These are phyloP conservation scores for Ophiocordyceps polyrhachis-furcata DNA, from an alignment of 2,329 filamentous ascomycete species.

Conservation along the genomic window DNA sequence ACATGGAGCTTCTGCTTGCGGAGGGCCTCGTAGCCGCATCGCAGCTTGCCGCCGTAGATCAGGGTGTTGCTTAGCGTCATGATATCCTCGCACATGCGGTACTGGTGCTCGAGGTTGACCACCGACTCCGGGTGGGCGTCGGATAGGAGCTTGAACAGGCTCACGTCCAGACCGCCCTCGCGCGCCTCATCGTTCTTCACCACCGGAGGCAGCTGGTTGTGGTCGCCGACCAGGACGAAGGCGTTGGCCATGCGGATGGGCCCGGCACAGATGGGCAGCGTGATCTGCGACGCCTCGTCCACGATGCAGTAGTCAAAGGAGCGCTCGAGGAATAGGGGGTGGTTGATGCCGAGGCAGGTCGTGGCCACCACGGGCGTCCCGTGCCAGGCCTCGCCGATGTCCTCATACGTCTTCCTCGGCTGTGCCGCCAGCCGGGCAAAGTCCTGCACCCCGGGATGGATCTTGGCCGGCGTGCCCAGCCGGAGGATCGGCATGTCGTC, in stretches of 20 bases:
- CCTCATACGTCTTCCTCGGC: conserved; percentile 59
- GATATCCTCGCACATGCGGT: conserved; percentile 95
- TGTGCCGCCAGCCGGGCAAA: conserved; percentile 67
- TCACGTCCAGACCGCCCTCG: conserved; percentile 74
- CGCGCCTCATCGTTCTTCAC: conserved; percentile 83
- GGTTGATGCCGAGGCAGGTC: conserved; percentile 82
- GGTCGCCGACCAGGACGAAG: conserved; percentile 90
- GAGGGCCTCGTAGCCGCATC: conserved; percentile 68
- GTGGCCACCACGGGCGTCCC: conserved; percentile 80
- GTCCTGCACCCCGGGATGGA: conserved; percentile 71
- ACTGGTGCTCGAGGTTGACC: conserved; percentile 85
- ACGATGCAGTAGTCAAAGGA: conserved; percentile 97
- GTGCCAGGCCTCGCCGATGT: conserved; percentile 70
- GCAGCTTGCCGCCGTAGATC: conserved; percentile 79
- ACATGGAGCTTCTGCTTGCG: conserved; percentile 50
- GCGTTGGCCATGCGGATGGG: conserved; percentile 84
- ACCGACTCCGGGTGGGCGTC: conserved; percentile 77
- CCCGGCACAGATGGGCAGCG: conserved; percentile 80
- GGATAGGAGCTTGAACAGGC: conserved; percentile 82
- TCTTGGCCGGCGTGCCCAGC: conserved; percentile 68
- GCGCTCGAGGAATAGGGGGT: conserved; percentile 71
- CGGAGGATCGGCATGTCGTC: conserved; percentile 65
- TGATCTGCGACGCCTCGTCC: conserved; percentile 95
- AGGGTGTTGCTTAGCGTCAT: conserved; percentile 86
- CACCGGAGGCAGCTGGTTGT: conserved; percentile 85